Conservation (phyloP, 2,329 filamentous ascomycete species). For the Aspergillus chevalieri region DNA sequence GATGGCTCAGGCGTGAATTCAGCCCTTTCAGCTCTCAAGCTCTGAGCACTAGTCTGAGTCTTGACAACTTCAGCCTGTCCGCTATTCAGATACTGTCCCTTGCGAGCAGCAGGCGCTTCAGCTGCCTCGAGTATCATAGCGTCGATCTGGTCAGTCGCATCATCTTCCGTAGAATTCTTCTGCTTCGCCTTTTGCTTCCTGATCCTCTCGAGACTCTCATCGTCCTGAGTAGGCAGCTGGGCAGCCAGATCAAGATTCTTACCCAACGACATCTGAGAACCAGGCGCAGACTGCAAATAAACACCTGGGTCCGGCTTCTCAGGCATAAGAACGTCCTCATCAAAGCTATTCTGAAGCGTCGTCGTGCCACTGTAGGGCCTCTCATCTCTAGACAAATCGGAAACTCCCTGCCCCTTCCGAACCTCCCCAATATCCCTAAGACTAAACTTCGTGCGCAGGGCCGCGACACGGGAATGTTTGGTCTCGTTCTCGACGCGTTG, state of each 20-base stretch:
- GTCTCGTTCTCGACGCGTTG: slow-evolving; percentile 2
- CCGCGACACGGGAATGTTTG: slow-evolving; percentile 20
- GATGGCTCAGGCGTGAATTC: not conserved
- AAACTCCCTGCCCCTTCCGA: no score
- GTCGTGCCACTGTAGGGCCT: no score
- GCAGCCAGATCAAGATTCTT: slow-evolving; percentile 2
- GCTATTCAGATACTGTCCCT: slow-evolving; percentile 10
- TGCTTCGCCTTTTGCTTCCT: not conserved
- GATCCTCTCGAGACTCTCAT: not conserved
- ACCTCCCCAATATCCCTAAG: slow-evolving; percentile 24
- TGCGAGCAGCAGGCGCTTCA: slow-evolving; percentile 2
- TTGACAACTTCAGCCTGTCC: slow-evolving; percentile 9
- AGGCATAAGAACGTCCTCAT: slow-evolving; percentile 7
- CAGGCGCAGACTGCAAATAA: slow-evolving; percentile 11
- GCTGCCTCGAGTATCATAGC: not conserved
- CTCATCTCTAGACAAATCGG: no score
- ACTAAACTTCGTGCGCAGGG: slow-evolving; percentile 24
- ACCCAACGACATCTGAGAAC: slow-evolving; percentile 2
- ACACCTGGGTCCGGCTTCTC: not conserved
- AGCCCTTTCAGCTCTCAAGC: slow-evolving; percentile 8
- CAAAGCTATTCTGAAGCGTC: slow-evolving; percentile 6
- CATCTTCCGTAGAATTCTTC: not conserved
- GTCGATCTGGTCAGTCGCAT: not conserved
- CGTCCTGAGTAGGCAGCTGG: not conserved
- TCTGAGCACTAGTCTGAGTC: slow-evolving; percentile 5